These are phyloP conservation scores for Mortierella sp. DNA, from an alignment of 371 early-diverging fungal species.

Conservation along the genomic window DNA sequence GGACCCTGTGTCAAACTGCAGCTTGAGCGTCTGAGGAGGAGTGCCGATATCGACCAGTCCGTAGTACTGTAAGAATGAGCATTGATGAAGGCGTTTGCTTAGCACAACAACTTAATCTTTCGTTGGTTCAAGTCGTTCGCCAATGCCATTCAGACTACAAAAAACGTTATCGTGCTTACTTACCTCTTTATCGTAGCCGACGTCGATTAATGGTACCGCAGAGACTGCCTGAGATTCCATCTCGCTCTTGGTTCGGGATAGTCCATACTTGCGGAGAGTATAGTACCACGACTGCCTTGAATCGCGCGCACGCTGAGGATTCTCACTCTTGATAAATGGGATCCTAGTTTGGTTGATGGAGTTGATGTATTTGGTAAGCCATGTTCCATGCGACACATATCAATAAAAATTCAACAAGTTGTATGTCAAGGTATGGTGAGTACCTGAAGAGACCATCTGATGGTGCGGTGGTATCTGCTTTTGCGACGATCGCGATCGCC, in stretches of 20 bases:
- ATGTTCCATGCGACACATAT: background rate
- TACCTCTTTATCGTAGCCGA: background rate
- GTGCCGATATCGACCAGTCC: slow-evolving; percentile 65
- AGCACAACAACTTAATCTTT: background rate
- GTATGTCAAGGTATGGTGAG: background rate
- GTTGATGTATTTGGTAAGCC: background rate
- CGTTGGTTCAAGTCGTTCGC: background rate
- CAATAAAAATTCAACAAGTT: background rate
- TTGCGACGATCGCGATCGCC: background rate
- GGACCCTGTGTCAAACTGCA: slow-evolving; percentile 74
- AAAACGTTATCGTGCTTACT: background rate
- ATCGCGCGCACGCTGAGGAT: background rate
- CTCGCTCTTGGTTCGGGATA: background rate
- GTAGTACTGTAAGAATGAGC: slow-evolving; percentile 46
- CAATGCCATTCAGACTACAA: background rate
- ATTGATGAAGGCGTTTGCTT: background rate
- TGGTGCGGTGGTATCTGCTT: background rate
- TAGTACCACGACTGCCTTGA: background rate
- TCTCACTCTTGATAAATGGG: background rate
- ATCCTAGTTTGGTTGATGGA: background rate
- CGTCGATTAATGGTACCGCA: background rate
- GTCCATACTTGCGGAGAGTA: slow-evolving; percentile 7
- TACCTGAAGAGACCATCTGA: background rate
- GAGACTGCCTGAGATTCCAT: background rate
- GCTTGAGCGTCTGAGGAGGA: slow-evolving; percentile 66